Conservation (phyloP, 257 asterid species). For the Ajuga chamaepitys region DNA sequence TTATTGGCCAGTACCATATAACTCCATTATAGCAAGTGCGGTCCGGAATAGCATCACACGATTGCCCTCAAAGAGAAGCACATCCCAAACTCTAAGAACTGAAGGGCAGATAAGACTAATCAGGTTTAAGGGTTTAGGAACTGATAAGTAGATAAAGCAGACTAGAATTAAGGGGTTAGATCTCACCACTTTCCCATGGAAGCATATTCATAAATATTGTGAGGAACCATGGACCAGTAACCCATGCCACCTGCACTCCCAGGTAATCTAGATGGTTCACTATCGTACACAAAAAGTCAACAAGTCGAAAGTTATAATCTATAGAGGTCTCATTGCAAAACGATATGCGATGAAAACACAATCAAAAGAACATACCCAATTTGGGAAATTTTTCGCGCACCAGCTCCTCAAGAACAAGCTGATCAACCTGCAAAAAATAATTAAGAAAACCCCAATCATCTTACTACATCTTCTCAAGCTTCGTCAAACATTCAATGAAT, state of each 20-base stretch:
- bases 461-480: conserved; percentile 11
- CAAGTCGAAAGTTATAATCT: conserved; percentile 6
- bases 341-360: not conserved
- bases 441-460: conserved; percentile 9
- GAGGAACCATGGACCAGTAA: conserved; percentile 97
- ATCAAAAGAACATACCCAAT: conserved; percentile 47
- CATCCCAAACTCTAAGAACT: conserved; percentile 99
- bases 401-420: conserved; percentile 96
- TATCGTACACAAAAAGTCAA: conserved; percentile 35
- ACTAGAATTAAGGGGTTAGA: conserved; percentile 11
- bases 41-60: conserved; percentile 97
- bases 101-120: conserved; percentile 26
- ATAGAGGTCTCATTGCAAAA: conserved; percentile 4
- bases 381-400: conserved; percentile 90
- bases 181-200: conserved; percentile 99
- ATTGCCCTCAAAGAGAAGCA: conserved; percentile 91
- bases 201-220: conserved; percentile 96
- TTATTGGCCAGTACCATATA: conserved; percentile 60
- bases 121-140: conserved; percentile 8
- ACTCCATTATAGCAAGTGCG: conserved; percentile 82
- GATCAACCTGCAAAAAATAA: conserved; percentile 75
- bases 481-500: not conserved
- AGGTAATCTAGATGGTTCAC: conserved; percentile 98
- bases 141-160: not conserved
- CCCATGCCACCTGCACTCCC: conserved; percentile 99